A percentile compares a stretch with the other conserved stretches of the same genome.
These are phyloP conservation scores for Amaranthus tricolor DNA, from an alignment of 179 eudicot species.

Conservation along the genomic window DNA sequence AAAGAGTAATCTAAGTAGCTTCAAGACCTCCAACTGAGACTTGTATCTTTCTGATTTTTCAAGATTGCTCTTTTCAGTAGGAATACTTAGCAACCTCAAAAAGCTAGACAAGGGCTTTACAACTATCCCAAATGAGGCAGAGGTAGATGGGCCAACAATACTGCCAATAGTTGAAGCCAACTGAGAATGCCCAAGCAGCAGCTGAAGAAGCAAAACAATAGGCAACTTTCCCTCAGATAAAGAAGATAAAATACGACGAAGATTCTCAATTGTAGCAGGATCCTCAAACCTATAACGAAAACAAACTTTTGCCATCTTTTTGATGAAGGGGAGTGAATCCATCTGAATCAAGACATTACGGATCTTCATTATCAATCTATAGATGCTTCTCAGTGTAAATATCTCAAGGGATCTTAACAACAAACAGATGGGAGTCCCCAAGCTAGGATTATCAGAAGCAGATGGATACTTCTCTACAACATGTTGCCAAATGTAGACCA, in stretches of 20 bases:
- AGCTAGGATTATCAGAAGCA: conserved; percentile 22
- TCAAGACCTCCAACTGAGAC: conserved; percentile 64
- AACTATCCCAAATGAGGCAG: conserved; percentile 51
- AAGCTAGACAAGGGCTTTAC: conserved; percentile 81
- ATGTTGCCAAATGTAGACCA: conserved; percentile 63
- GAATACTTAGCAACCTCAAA: conserved; percentile 45
- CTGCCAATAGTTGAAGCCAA: conserved; percentile 48
- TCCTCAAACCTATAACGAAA: conserved; percentile 83
- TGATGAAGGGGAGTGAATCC: conserved; percentile 54
- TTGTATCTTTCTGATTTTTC: conserved; percentile 29
- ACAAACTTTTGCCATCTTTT: conserved; percentile 52
- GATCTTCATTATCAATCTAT: conserved; percentile 45
- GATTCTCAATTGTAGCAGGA: conserved; percentile 53
- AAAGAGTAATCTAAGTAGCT: conserved; percentile 64
- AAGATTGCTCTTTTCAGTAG: conserved; percentile 26
- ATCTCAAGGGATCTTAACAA: conserved; percentile 65
- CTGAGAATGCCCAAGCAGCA: conserved; percentile 87
- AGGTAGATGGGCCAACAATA: conserved; percentile 32
- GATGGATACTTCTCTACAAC: conserved; percentile 54
- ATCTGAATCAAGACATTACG: conserved; percentile 42
- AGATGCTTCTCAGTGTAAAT: conserved; percentile 46
- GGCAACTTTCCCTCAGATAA: conserved; percentile 51
- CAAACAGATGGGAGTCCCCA: conserved; percentile 24
- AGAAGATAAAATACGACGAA: conserved; percentile 49
- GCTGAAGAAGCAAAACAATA: conserved; percentile 47